Conservation (phyloP, 352 stramenopile genomes). For the Pythium pyrilobum region DNA sequence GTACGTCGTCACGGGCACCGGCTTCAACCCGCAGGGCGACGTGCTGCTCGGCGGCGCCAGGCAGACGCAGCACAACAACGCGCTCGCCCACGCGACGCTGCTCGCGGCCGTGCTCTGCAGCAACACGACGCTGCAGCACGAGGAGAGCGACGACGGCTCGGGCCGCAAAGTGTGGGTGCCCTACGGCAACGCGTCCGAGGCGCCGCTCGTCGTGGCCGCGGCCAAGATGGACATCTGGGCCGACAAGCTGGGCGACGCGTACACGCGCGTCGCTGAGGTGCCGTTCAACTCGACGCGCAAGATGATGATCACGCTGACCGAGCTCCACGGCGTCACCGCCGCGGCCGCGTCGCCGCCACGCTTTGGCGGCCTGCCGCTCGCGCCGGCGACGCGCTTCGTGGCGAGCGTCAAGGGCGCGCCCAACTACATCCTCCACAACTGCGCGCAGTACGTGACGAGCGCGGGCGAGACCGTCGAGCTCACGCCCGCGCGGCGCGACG, state of each 20-base stretch:
- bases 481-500: constrained; percentile 7
- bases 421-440: constrained; percentile 26
- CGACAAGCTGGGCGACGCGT: constrained; percentile 20
- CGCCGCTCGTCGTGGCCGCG: constrained; percentile 34
- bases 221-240: constrained; percentile 34
- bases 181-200: constrained; percentile 37
- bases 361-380: constrained; percentile 9
- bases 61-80: constrained; percentile 23
- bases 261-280: constrained; percentile 69
- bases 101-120: constrained; percentile 34
- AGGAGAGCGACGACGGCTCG: constrained; percentile 8
- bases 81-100: constrained; percentile 25
- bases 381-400: constrained; percentile 1
- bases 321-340: not conserved
- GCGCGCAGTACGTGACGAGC: constrained; percentile 5
- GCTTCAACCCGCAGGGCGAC: constrained; percentile 26
- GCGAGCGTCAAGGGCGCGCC: constrained; percentile 22
- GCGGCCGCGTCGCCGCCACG: too few species aligned
- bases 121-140: constrained; percentile 36
- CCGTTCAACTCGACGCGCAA: constrained; percentile 92
- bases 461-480: constrained; percentile 17
- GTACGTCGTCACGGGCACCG: constrained; percentile 30
- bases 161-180: constrained; percentile 19
- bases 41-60: constrained; percentile 19
- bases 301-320: constrained; percentile 65